Evolutionary conservation across 306 rosid genomes (phyloP), one percentile per base, ranked within the genome.

Genomic region (Cucumis hystrix): DNA sequence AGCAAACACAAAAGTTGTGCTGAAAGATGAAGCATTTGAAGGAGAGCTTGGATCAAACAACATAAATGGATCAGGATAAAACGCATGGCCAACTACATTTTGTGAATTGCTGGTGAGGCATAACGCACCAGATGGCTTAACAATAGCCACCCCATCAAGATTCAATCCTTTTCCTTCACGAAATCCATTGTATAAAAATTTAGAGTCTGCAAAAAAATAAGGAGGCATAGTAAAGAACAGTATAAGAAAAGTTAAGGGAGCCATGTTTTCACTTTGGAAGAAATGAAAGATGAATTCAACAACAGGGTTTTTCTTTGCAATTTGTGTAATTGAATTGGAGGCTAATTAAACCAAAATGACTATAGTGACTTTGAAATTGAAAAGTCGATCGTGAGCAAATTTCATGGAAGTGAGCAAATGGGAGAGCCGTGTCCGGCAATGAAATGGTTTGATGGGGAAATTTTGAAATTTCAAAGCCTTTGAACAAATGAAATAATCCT

Each of bases 1-100:
- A 13, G 91, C 87, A 80, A 89, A 91, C 55, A 91, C 95, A 60
- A 91, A 87, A 47, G 73, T 76, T 41, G 95, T 86, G 72, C 86
- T 85, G 81, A 89, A 91, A 74, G 92, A 88, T 80, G 62, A 79
- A 57, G 76, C 71, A 4, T 41, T 58, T 9, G 78, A 80, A 70
- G 56, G 47, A 76, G 82, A 67, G 10, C 23, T 40, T 6, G 45
- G 23, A 4, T 83, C 20, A 8, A 78, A 43, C 83, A 91, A 66
- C 35, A 17, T 71, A 12, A 91, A 37, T 14, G 85, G 62, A 16
- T 13, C 16, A 15, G 0, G 0, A 51, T 84, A 84, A 80, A 91
- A 89, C 28, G 92, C 88, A 72, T 60, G 89, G 84, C 94, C 92
- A 59, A 52, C 43, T 15, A 69, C 54, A 57, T 74, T 0, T 11